Evolutionary conservation across 129 eudicot species (phyloP).

Genomic region (Centrapalus pauciflorus): DNA sequence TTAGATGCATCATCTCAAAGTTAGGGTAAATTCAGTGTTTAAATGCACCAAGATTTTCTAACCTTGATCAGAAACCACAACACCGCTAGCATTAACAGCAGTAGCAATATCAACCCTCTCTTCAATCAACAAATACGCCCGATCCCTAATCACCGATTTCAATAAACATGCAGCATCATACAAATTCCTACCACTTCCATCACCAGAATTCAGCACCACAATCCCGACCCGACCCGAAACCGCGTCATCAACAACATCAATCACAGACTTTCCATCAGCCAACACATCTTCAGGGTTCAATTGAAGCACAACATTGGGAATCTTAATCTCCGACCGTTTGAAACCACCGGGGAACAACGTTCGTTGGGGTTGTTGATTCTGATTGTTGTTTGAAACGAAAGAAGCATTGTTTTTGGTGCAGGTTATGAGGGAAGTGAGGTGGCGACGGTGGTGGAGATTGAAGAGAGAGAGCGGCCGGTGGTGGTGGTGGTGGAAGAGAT

Average conservation of each 20-base stretch:
- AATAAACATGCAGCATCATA: slow-evolving; percentile 87
- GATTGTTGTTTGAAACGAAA: slow-evolving; percentile 1
- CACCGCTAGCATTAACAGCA: slow-evolving; percentile 93
- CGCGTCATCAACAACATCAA: slow-evolving; percentile 62
- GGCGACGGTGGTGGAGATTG: slow-evolving; percentile 19
- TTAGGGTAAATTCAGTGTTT: not conserved
- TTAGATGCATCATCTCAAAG: not conserved
- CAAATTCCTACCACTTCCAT: slow-evolving; percentile 54
- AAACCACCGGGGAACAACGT: slow-evolving; percentile 88
- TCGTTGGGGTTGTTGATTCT: slow-evolving; percentile 33
- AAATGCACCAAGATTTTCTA: not conserved
- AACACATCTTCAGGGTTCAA: slow-evolving; percentile 51
- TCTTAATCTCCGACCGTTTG: slow-evolving; percentile 80
- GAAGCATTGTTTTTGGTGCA: slow-evolving; percentile 10
- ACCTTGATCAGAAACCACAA: slow-evolving; percentile 95
- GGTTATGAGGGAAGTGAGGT: slow-evolving; percentile 13
- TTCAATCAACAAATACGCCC: slow-evolving; percentile 73
- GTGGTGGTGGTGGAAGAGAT: slow-evolving; percentile 22
- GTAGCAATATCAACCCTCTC: slow-evolving; percentile 95
- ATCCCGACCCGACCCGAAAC: slow-evolving; percentile 68
- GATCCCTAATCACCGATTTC: slow-evolving; percentile 74
- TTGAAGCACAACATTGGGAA: slow-evolving; percentile 64
- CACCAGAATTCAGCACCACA: slow-evolving; percentile 61
- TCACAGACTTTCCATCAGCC: slow-evolving; percentile 30
- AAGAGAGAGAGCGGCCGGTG: slow-evolving; percentile 22